phyloP scores from a whole-genome alignment of 306 rosid genomes.

The Fagus sylvatica region DNA sequence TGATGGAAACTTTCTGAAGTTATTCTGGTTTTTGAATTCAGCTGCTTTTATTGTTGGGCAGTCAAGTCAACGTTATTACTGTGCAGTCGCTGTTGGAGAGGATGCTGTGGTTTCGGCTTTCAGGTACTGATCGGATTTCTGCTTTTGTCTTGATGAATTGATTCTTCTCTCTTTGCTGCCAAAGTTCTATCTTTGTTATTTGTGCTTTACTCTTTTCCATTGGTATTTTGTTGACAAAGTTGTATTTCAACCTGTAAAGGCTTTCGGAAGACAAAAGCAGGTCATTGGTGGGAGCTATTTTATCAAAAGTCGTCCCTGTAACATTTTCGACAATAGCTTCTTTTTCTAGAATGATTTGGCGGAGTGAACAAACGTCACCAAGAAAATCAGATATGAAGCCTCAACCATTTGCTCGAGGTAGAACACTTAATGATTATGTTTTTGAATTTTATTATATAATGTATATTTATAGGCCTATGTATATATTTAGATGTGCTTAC shows the following conservation, averaged over 20 bases:
- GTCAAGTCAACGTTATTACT: constrained; percentile 89
- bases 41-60: constrained; percentile 99
- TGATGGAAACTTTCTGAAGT: constrained; percentile 72
- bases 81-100: constrained; percentile 91
- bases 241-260: constrained; percentile 43
- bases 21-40: constrained; percentile 96
- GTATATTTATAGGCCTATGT: too few species aligned
- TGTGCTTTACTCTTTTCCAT: not conserved
- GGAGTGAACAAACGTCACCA: constrained; percentile 62
- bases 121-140: constrained; percentile 55
- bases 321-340: constrained; percentile 89
- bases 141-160: constrained; percentile 8
- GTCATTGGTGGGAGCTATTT: constrained; percentile 87
- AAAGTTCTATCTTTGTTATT: constrained; percentile 7
- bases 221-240: constrained; percentile 27
- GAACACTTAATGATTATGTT: constrained; percentile 11
- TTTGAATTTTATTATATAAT: not conserved
- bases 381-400: constrained; percentile 62
- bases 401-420: constrained; percentile 90
- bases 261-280: constrained; percentile 87
- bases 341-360: constrained; percentile 86
- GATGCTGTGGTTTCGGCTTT: constrained; percentile 98
- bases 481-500: too few species aligned
- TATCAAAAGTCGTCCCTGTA: constrained; percentile 92
- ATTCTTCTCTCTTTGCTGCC: constrained; percentile 1